Base-by-base conservation (phyloP, 169 alveolate genomes). In the Plasmodium malariae region DNA sequence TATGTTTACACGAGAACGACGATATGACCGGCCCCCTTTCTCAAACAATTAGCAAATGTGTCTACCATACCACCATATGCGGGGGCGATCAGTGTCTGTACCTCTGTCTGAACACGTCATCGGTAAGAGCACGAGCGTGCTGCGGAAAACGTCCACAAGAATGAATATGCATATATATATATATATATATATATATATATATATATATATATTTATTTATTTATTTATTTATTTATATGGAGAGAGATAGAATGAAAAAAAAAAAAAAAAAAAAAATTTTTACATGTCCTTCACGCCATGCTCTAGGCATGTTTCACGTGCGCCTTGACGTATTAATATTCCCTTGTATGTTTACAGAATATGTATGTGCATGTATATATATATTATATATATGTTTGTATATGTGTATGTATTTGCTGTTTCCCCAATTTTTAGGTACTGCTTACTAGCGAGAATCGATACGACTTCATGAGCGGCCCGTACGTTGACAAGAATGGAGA, bases 401-500 rank as follows among this genome's bases (percentile, higher is more conserved):
- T 7, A 12, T 3, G n/a, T 19, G 24, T 9, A 12, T 63, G 19
- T 9, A 3, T 40, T 2, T 67, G 34, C 28, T n/a, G 21, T 30
- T 26, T 37, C 4, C 67, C n/a, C 9, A 32, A 0, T 51, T 59
- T 19, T 59, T 59, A 76, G 89, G 76, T 78, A 14, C 40, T 78
- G 37, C 63, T 78, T 55, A 55, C 89, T 0, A 78, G 89, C 26
- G 89, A 78, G 54, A 67, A 78, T 32, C 32, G 89, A 12, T 78
- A 62, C 37, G 78, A 69, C 14, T 69, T 78, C 32, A 55, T 78
- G 68, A 26, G 34, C 54, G 89, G 89, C 11, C 89, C 89, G 0
- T 78, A 78, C 54, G 89, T 78, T 5, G 89, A 78, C 67, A 78
- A 78, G n/a, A 62, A 78, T 36, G 89, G 89, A 28, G 89, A 78